Percentiles rank a stretch among this genome's conserved stretches.
Evolutionary conservation across 306 rosid genomes (phyloP).

Genomic region (Dalbergia oliveri): DNA sequence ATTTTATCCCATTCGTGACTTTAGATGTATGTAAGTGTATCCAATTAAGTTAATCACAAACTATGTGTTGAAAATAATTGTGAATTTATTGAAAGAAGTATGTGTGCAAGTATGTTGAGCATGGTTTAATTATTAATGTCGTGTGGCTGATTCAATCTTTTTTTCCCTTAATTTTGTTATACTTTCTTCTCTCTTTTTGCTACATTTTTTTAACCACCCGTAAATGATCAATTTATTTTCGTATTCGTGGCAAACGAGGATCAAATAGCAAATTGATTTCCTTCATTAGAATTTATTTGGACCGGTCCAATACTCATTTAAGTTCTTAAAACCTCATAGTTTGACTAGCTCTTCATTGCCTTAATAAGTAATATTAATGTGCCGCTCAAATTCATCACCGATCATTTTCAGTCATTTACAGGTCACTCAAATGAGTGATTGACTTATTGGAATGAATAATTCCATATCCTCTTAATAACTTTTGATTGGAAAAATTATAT

Average conservation of each 20-base stretch:
- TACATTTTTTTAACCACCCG: too few species aligned
- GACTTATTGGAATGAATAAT: too few species aligned
- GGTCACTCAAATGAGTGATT: too few species aligned
- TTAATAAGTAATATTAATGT: too few species aligned
- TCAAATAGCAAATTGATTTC: constrained; percentile 21
- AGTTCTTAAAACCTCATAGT: too few species aligned
- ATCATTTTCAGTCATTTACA: too few species aligned
- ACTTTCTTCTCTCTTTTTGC: not conserved
- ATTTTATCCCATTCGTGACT: not conserved
- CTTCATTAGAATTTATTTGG: not conserved
- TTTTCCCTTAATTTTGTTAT: not conserved
- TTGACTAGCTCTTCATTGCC: too few species aligned
- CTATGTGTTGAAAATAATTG: not conserved
- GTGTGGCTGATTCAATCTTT: not conserved
- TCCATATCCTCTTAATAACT: too few species aligned
- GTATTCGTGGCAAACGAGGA: not conserved
- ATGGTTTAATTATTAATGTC: not conserved
- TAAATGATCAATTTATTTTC: not conserved
- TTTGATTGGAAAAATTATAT: too few species aligned
- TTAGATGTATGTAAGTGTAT: not conserved
- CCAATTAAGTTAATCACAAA: not conserved
- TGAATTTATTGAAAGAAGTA: not conserved
- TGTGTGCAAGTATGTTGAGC: not conserved
- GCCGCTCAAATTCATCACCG: too few species aligned
- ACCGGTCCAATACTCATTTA: too few species aligned